These are phyloP conservation scores for Tolypocladium paradoxum DNA, from an alignment of 2,329 filamentous ascomycete species.

Conservation along the genomic window DNA sequence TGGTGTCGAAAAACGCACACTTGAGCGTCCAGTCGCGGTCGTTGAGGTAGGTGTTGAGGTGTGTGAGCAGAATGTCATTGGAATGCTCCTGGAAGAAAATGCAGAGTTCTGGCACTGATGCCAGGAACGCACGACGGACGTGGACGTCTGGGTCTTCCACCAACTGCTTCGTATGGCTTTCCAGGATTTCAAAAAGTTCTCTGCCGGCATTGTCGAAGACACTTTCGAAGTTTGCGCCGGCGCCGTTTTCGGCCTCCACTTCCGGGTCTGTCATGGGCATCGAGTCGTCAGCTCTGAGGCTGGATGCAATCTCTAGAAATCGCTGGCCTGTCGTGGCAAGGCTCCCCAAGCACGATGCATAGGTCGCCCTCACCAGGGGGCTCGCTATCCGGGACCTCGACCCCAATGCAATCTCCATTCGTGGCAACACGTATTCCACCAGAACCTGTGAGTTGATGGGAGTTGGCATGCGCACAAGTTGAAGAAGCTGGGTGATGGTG, in stretches of 20 bases:
- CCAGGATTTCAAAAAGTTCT: conserved; percentile 75
- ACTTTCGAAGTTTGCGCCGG: conserved; percentile 64
- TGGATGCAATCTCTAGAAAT: conserved; percentile 86
- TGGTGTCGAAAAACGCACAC: conserved; percentile 91
- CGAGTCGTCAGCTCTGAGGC: conserved; percentile 72
- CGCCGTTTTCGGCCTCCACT: conserved; percentile 58
- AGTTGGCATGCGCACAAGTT: conserved; percentile 80
- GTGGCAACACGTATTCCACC: conserved; percentile 56
- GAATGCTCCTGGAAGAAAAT: conserved; percentile 90
- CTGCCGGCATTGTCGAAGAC: conserved; percentile 80
- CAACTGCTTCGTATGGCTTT: conserved; percentile 77
- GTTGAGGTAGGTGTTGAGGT: conserved; percentile 94
- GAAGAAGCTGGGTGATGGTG: conserved; percentile 78
- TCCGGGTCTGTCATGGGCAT: conserved; percentile 69
- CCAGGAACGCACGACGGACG: conserved; percentile 82
- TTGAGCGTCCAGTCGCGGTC: conserved; percentile 95
- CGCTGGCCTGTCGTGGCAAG: conserved; percentile 74
- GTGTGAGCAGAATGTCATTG: conserved; percentile 91
- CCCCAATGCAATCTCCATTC: conserved; percentile 45
- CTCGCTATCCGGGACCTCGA: conserved; percentile 38
- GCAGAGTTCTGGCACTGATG: conserved; percentile 83
- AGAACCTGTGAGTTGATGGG: conserved; percentile 61
- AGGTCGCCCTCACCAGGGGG: conserved; percentile 73
- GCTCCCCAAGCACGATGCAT: conserved; percentile 84
- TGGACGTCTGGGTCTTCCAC: conserved; percentile 78